A percentile compares a stretch with the other conserved stretches of the same genome.
Conservation (phyloP, 75 land plant genomes). For the Selaginella tamariscina region DNA sequence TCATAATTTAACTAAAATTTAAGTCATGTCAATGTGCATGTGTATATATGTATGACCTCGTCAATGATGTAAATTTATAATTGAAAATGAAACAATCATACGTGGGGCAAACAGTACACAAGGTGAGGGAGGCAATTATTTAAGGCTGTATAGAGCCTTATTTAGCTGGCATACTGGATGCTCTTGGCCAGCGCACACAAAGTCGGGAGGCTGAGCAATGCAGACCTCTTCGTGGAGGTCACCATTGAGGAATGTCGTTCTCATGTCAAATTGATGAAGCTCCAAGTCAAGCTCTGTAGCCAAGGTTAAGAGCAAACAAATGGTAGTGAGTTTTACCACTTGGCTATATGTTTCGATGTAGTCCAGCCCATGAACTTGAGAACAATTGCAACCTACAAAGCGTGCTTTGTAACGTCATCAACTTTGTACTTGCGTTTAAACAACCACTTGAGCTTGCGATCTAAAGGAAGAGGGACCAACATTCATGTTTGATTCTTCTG, state of each 20-base stretch:
- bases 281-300: conserved; percentile 1
- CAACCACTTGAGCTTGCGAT: not conserved
- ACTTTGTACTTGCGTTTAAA: conserved; percentile 9
- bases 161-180: not conserved
- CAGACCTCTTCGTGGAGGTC: conserved; percentile 1
- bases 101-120: no score
- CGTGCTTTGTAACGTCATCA: conserved; percentile 8
- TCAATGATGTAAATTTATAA: no score
- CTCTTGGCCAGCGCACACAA: not conserved
- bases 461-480: conserved; percentile 1
- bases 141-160: conserved; percentile 6
- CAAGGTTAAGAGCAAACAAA: conserved; percentile 1
- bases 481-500: not conserved
- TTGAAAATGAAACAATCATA: no score
- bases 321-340: conserved; percentile 6
- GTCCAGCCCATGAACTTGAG: conserved; percentile 6
- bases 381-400: not conserved
- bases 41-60: no score
- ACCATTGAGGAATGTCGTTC: not conserved
- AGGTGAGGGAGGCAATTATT: not conserved
- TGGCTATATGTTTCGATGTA: not conserved
- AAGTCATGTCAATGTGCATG: no score
- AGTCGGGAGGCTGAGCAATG: not conserved
- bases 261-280: not conserved
- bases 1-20: no score